A percentile compares a stretch with the other conserved stretches of the same genome.
Conservation (phyloP, 306 rosid species). For the Trifolium fragiferum region DNA sequence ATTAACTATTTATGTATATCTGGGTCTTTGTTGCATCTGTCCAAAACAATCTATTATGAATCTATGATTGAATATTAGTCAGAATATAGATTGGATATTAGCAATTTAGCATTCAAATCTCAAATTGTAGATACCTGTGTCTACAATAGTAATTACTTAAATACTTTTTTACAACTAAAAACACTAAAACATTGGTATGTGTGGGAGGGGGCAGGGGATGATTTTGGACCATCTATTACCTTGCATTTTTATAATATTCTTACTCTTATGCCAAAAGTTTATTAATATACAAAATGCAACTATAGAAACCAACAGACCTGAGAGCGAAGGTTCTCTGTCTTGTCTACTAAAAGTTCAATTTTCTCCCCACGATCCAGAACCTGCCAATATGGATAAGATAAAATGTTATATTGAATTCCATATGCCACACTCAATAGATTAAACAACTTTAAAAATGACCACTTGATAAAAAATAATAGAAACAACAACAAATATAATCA, state of each 20-base stretch:
- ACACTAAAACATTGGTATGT: neutral
- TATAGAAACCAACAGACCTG: conserved; percentile 58
- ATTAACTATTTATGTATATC: neutral
- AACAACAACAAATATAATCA: neutral
- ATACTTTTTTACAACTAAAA: conserved; percentile 1
- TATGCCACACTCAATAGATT: neutral
- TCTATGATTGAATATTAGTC: neutral
- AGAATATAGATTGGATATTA: conserved; percentile 1
- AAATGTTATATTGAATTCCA: conserved; percentile 19
- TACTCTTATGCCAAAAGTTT: neutral
- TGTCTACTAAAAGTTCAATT: conserved; percentile 90
- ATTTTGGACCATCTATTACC: neutral
- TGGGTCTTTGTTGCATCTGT: conserved; percentile 4
- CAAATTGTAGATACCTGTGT: neutral
- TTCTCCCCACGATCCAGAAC: conserved; percentile 96
- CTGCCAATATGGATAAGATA: conserved; percentile 49
- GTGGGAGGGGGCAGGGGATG: neutral
- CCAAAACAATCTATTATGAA: conserved; percentile 6
- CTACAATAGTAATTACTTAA: neutral
- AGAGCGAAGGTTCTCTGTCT: conserved; percentile 88
- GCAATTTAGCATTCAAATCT: conserved; percentile 8
- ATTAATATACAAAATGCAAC: neutral
- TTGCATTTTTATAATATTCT: conserved; percentile 2
- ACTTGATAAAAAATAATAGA: neutral
- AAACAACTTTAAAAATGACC: conserved; percentile 20